phyloP scores from a whole-genome alignment of 257 asterid genomes.

The Penstemon eatonii region DNA sequence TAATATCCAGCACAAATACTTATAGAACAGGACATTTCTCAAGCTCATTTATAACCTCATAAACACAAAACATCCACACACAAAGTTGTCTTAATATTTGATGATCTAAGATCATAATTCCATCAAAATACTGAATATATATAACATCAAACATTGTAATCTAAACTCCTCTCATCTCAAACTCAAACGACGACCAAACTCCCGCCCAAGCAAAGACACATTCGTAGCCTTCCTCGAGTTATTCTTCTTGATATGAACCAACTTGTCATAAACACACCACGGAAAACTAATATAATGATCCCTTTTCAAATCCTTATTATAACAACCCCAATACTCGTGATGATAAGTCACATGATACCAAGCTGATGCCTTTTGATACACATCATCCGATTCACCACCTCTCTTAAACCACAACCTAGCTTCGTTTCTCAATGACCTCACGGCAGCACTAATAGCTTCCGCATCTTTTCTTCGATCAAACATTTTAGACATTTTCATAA shows the following conservation, averaged over 20 bases:
- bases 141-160: background rate
- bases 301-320: conserved; percentile 57
- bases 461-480: conserved; percentile 80
- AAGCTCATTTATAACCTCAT: too few species aligned
- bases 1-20: too few species aligned
- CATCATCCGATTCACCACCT: conserved; percentile 46
- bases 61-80: too few species aligned
- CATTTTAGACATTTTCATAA: conserved; percentile 63
- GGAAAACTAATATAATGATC: conserved; percentile 80
- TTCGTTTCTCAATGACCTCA: conserved; percentile 71
- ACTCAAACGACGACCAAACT: conserved; percentile 23
- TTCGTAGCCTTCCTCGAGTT: conserved; percentile 25
- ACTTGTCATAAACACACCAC: conserved; percentile 79
- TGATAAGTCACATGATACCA: conserved; percentile 90
- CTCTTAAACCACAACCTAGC: conserved; percentile 68
- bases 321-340: conserved; percentile 58
- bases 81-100: too few species aligned
- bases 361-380: conserved; percentile 75
- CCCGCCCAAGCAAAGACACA: conserved; percentile 30
- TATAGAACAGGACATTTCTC: too few species aligned
- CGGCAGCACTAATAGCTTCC: conserved; percentile 66
- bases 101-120: too few species aligned
- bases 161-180: conserved; percentile 26
- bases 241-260: conserved; percentile 62
- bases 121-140: too few species aligned